phyloP scores from a whole-genome alignment of 352 stramenopile genomes.

The Pythium grandisporangium region DNA sequence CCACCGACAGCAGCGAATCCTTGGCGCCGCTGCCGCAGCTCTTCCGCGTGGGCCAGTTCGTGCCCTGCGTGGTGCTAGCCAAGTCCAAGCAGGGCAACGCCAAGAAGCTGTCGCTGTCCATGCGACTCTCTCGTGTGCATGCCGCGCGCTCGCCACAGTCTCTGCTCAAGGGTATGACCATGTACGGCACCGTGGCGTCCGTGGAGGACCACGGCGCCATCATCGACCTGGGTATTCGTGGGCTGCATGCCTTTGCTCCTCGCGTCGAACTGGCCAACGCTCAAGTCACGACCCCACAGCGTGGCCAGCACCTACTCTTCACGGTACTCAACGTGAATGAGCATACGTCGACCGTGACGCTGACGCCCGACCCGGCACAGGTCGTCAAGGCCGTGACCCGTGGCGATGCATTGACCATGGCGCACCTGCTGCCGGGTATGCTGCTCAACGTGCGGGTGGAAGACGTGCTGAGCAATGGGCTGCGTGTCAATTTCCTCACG shows the following conservation, averaged over 20 bases:
- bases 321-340: constrained; percentile 62
- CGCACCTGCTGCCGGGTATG: constrained; percentile 88
- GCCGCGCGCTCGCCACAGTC: constrained; percentile 47
- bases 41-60: constrained; percentile 77
- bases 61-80: constrained; percentile 73
- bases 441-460: constrained; percentile 90
- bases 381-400: constrained; percentile 73
- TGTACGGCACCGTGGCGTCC: constrained; percentile 84
- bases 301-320: constrained; percentile 64
- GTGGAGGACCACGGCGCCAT: constrained; percentile 94
- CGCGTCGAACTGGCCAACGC: constrained; percentile 51
- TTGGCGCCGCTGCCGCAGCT: constrained; percentile 39
- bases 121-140: constrained; percentile 84
- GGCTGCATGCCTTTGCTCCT: constrained; percentile 66
- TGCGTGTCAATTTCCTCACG: constrained; percentile 84
- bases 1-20: constrained; percentile 3
- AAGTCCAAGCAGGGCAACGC: constrained; percentile 59
- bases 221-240: constrained; percentile 84
- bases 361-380: constrained; percentile 53
- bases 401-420: constrained; percentile 79
- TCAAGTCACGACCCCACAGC: constrained; percentile 16
- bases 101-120: constrained; percentile 89
- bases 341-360: constrained; percentile 65
- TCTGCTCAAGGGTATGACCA: constrained; percentile 52
- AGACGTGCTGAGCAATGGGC: constrained; percentile 75